phyloP scores from a whole-genome alignment of 306 rosid genomes.

The Arachis stenosperma region DNA sequence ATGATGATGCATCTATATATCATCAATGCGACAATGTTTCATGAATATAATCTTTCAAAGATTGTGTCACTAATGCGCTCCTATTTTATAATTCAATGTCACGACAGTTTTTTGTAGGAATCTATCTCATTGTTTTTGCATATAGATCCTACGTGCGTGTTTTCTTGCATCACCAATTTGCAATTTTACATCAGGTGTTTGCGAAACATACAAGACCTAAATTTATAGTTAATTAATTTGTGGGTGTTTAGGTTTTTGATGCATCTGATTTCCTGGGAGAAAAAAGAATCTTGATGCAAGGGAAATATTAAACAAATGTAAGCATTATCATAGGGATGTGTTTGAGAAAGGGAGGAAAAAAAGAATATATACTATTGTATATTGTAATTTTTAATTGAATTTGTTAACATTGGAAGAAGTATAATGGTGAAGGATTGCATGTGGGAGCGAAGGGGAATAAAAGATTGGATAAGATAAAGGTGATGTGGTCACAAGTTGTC shows the following conservation, averaged over 20 bases:
- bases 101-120: constrained; percentile 45
- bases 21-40: constrained; percentile 47
- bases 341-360: constrained; percentile 26
- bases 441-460: constrained; percentile 50
- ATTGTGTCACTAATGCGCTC: constrained; percentile 37
- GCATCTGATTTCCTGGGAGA: constrained; percentile 37
- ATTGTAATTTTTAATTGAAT: constrained; percentile 9
- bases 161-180: constrained; percentile 32
- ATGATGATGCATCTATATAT: background rate
- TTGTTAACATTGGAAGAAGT: constrained; percentile 42
- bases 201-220: constrained; percentile 31
- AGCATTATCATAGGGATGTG: constrained; percentile 62
- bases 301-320: constrained; percentile 36
- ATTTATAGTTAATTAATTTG: constrained; percentile 21
- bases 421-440: constrained; percentile 60
- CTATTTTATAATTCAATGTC: constrained; percentile 43
- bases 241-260: constrained; percentile 28
- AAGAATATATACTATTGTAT: constrained; percentile 21
- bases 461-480: constrained; percentile 46
- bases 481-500: constrained; percentile 57
- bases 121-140: constrained; percentile 45
- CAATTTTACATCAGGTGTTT: constrained; percentile 37
- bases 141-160: constrained; percentile 32
- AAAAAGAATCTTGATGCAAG: constrained; percentile 48
- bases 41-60: constrained; percentile 47